Evolutionary conservation across 1,284 basidiomycete species (phyloP).

Genomic region (Cutaneotrichosporon sp.): DNA sequence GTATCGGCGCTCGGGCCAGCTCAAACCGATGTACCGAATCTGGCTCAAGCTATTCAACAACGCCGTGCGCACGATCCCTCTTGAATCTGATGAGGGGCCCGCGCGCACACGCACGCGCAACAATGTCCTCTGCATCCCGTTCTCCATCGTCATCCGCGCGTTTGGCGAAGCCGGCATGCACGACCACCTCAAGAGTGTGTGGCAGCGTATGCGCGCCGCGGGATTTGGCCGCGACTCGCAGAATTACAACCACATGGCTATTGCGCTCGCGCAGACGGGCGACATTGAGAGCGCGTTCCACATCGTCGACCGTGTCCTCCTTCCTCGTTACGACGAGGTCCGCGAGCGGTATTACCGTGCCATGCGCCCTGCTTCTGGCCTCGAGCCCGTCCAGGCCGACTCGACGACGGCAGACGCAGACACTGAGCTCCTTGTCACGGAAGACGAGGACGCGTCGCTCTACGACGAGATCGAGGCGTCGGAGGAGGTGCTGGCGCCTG

Average conservation of each 20-base stretch:
- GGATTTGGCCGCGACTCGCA: slow-evolving; percentile 81
- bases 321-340: slow-evolving; percentile 55
- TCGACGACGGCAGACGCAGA: slow-evolving; percentile 4
- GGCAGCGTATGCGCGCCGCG: slow-evolving; percentile 60
- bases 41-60: slow-evolving; percentile 52
- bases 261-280: slow-evolving; percentile 71
- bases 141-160: slow-evolving; percentile 78
- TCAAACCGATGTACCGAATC: slow-evolving; percentile 57
- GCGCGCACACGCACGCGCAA: slow-evolving; percentile 23
- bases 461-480: background rate
- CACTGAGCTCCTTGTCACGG: background rate
- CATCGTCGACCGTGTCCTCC: slow-evolving; percentile 70
- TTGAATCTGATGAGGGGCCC: background rate
- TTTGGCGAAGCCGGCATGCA: slow-evolving; percentile 64
- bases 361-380: slow-evolving; percentile 13
- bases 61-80: slow-evolving; percentile 6
- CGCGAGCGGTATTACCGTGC: slow-evolving; percentile 18
- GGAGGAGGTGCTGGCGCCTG: background rate
- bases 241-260: slow-evolving; percentile 85
- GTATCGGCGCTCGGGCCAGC: slow-evolving; percentile 61
- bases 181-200: slow-evolving; percentile 60
- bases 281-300: slow-evolving; percentile 76
- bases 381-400: slow-evolving; percentile 51
- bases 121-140: slow-evolving; percentile 66
- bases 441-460: slow-evolving; percentile 3